These are phyloP conservation scores for Colletotrichum tofieldiae DNA, from an alignment of 2,329 filamentous ascomycete species.

Conservation along the genomic window DNA sequence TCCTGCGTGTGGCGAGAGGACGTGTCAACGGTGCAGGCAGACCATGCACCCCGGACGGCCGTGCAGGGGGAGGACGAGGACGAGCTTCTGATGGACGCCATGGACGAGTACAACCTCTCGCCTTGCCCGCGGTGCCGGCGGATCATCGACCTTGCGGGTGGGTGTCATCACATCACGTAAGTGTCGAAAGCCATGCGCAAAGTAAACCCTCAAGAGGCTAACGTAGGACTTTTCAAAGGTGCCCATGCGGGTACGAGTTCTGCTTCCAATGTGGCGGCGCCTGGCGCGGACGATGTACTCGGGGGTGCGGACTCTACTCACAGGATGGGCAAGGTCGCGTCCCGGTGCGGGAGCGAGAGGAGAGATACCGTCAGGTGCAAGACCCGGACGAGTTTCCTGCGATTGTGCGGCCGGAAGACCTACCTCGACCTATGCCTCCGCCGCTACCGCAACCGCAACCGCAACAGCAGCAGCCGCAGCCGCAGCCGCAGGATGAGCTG, in stretches of 20 bases:
- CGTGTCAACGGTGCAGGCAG: constrained; percentile 35
- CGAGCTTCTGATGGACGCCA: constrained; percentile 58
- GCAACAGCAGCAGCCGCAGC: constrained; percentile 1
- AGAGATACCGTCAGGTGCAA: constrained; percentile 22
- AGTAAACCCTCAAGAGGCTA: background rate
- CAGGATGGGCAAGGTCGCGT: constrained; percentile 9
- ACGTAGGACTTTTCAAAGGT: constrained; percentile 18
- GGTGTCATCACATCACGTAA: constrained; percentile 78
- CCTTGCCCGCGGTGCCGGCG: constrained; percentile 69
- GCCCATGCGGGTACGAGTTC: constrained; percentile 38
- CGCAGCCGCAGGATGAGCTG: background rate
- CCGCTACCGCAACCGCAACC: background rate
- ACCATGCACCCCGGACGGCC: constrained; percentile 40
- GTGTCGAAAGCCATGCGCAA: background rate
- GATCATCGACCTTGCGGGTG: constrained; percentile 73
- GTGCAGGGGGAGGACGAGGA: constrained; percentile 42
- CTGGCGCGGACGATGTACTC: constrained; percentile 15
- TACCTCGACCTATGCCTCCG: background rate
- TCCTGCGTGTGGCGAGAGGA: constrained; percentile 33
- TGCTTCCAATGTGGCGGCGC: constrained; percentile 40
- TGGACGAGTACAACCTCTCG: constrained; percentile 68
- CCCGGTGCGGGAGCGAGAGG: constrained; percentile 23
- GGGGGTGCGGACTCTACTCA: constrained; percentile 9
- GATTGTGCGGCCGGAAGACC: background rate
- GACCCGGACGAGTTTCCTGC: constrained; percentile 3